Percentiles rank a stretch among this genome's conserved stretches.
Evolutionary conservation across 106 monocot species (phyloP).

Genomic region (Dioscorea alata): DNA sequence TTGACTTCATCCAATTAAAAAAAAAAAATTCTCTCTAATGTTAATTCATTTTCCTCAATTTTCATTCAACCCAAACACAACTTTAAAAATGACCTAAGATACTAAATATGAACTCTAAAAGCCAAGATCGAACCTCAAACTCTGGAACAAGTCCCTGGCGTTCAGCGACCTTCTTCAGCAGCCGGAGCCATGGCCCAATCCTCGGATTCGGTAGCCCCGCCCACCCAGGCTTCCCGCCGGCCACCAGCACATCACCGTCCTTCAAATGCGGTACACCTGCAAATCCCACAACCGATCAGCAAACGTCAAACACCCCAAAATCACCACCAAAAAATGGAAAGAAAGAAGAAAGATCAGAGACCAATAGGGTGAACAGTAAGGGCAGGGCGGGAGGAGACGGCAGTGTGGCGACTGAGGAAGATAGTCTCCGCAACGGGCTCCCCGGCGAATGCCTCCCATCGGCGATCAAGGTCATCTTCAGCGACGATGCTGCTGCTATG

Average conservation of each 20-base stretch:
- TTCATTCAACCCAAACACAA: too few relatives aligned
- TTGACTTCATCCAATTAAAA: too few relatives aligned
- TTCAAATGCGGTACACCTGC: constrained; percentile 84
- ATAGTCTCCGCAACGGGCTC: constrained; percentile 81
- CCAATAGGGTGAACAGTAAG: constrained; percentile 97
- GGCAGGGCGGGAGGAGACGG: constrained; percentile 73
- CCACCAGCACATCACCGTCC: constrained; percentile 57
- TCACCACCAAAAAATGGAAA: neutral
- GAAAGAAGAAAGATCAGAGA: constrained; percentile 7
- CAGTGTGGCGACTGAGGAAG: constrained; percentile 87
- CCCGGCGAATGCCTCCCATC: constrained; percentile 78
- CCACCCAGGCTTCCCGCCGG: constrained; percentile 90
- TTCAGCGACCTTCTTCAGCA: constrained; percentile 62
- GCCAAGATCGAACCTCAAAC: constrained; percentile 57
- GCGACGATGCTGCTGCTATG: constrained; percentile 67
- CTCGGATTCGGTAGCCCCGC: constrained; percentile 77
- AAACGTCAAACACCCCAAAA: neutral
- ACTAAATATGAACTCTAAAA: too few relatives aligned
- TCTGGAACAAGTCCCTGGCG: constrained; percentile 67
- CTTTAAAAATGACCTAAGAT: too few relatives aligned
- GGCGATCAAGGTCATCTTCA: constrained; percentile 79
- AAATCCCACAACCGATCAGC: neutral
- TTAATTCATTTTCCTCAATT: neutral
- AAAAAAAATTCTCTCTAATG: too few relatives aligned
- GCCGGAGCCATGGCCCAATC: constrained; percentile 82